Base-by-base conservation (phyloP, 2,329 filamentous ascomycete genomes). In the Ascochyta koolunga region DNA sequence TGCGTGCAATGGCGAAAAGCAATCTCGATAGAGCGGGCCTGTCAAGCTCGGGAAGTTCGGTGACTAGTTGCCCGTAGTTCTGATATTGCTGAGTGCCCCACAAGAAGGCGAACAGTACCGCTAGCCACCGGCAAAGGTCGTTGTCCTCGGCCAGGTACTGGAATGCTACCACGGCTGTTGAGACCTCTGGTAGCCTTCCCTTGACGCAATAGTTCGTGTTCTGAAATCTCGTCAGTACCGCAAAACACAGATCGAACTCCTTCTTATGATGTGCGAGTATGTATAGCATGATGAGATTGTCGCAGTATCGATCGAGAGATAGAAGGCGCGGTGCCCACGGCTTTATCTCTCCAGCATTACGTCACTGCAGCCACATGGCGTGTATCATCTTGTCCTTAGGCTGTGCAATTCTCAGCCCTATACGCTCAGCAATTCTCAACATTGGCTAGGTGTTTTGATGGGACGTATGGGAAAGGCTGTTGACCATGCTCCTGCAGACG, bases 111-210 rank as follows among this genome's bases (percentile, higher is more conserved):
- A 48, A 61, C 1, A 63, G 16, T 9, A 58, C 55, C n/a, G 48
- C 44, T 10, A 65, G 38, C 64, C 64, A 66, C 8, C 44, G 33
- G 29, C 64, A 66, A 7, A 66, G 52, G 4, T 46, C 45, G 10
- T 53, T 39, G 3, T 55, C 10, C 1, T 35, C 16, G 5, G 54
- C 55, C 2, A 66, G 43, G 33, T 60, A 40, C 24, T 60, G 22
- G 31, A 63, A 65, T n/a, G 56, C 50, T 27, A 43, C 44, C 16
- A 55, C 22, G 0, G 39, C 40, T 2, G 37, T 25, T 2, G 36
- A 10, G 4, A 59, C 27, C 1, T 39, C 22, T 5, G 59, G 54
- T 11, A 58, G 22, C 2, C 9, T n/a, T 22, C 18, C 33, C 15
- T n/a, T 39, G 9, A 27, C 32, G 8, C 25, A 44, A 11, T 27